Base-by-base conservation (phyloP, 352 stramenopile genomes). In the Globisporangium sylvaticum region DNA sequence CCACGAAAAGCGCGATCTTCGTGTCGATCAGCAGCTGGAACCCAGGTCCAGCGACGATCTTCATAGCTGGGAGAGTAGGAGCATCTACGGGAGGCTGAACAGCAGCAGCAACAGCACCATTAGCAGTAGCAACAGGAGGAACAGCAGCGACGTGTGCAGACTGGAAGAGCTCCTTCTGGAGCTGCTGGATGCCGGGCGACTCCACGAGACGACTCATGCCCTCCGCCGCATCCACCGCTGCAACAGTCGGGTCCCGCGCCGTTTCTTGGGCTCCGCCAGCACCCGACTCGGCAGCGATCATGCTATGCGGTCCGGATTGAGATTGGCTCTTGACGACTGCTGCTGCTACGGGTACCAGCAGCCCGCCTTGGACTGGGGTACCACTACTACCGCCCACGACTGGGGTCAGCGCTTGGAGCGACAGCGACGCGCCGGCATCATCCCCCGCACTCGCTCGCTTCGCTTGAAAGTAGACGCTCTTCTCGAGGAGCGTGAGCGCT, bases 171-270 rank as follows among this genome's bases (percentile, higher is more conserved):
- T 50, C 24, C 42, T 60, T 32, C 54, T 60, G 54, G 20, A 60
- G 31, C 29, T 46, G 54, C 1, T 34, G 54, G 18, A 60, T 0
- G 29, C 29, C 25, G 3, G 39, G 10, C 0, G 61, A 59, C n/a
- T 66, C 61, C 31, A 66, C 48, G 61, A 60, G 61, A 4, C 61
- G 61, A 20, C 48, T 66, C 61, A 53, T 60, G 50, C 61, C 61
- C 37, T 39, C 61, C 29, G 61, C 48, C 0, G 60, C 60, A 50
- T 65, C 60, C n/a, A 32, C 60, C 8, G 60, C 44, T 24, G 44
- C 42, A 29, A 58, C 32, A 7, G 29, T 58, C 6, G 27, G 29
- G 18, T 60, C 29, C 18, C 54, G 29, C 29, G 4, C 10, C 8
- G 54, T 22, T 44, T 60, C 29, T 27, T 60, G 29, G 18, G 12